Base-by-base conservation (phyloP, 768 basidiomycete genomes). In the Lentinula lateritia region DNA sequence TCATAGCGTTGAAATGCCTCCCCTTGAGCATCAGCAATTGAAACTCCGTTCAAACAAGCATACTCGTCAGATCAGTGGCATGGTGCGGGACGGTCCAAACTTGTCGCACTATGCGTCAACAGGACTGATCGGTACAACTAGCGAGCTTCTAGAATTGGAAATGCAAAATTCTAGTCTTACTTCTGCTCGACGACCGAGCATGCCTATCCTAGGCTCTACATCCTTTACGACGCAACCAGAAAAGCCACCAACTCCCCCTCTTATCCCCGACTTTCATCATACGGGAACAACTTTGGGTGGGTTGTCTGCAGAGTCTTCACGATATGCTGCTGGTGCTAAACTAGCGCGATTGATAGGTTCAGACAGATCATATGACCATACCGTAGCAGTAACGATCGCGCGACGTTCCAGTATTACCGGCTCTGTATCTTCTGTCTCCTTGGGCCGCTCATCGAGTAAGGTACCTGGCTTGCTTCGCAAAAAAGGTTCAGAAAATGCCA, bases 401-500 rank as follows among this genome's bases (percentile, higher is more conserved):
- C 61, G 69, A 28, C 60, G 69, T 4, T 61, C 65, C 1, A 70
- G 66, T 48, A 62, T 62, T 2, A 63, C 66, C 1, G 67, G 70
- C 62, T 69, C 53, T 52, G 20, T 39, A 8, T 61, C 61, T 6
- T 45, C 42, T 3, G 66, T 65, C 10, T 64, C 66, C 6, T 32
- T 70, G 2, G 63, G 66, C 8, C 62, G 70, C 32, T 66, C 70
- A 15, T 42, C 66, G 2, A 68, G 68, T 46, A 65, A 67, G 6
- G 57, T 61, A 6, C 60, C 58, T 32, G 59, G 55, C 10, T 46
- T 69, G 1, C 58, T 68, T 6, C 61, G 61, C 32, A 70, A 71
- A 63, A 70, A 69, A 54, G 65, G 67, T 50, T 50, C 58, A 16
- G 61, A 63, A 36, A 63, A 63, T 39, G 61, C 60, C 55, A 66